Percentiles rank a stretch among this genome's conserved stretches.
phyloP scores from a whole-genome alignment of 176 grass and related monocot species.

The Ensete ventricosum region DNA sequence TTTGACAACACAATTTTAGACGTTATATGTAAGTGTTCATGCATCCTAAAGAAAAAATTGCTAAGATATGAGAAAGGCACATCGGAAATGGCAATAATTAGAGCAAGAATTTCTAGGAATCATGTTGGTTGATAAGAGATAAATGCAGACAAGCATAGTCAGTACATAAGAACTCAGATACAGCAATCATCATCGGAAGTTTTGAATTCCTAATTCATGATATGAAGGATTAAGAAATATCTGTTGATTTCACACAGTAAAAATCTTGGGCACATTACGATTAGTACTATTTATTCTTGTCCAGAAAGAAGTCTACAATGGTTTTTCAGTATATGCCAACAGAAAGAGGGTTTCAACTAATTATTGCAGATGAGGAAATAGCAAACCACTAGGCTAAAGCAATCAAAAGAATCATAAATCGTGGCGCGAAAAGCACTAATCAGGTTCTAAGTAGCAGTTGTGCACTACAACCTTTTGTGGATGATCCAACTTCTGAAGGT shows the following conservation, averaged over 20 bases:
- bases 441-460: neutral
- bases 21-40: neutral
- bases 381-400: neutral
- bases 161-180: neutral
- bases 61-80: neutral
- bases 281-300: neutral
- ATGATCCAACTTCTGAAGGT: slow-evolving; percentile 81
- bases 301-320: neutral
- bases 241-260: too few relatives aligned
- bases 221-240: too few relatives aligned
- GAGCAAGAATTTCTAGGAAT: too few relatives aligned
- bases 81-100: too few relatives aligned
- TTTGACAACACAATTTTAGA: slow-evolving; percentile 18
- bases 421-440: neutral
- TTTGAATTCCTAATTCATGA: too few relatives aligned
- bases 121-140: neutral
- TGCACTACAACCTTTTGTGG: slow-evolving; percentile 63
- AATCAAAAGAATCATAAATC: neutral
- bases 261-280: neutral
- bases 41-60: neutral
- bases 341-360: neutral
- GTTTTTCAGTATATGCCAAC: neutral
- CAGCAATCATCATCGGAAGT: neutral
- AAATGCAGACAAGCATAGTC: neutral
- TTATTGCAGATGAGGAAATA: neutral